Base-by-base conservation (phyloP, 2,329 filamentous ascomycete genomes). In the Fusarium algeriense region DNA sequence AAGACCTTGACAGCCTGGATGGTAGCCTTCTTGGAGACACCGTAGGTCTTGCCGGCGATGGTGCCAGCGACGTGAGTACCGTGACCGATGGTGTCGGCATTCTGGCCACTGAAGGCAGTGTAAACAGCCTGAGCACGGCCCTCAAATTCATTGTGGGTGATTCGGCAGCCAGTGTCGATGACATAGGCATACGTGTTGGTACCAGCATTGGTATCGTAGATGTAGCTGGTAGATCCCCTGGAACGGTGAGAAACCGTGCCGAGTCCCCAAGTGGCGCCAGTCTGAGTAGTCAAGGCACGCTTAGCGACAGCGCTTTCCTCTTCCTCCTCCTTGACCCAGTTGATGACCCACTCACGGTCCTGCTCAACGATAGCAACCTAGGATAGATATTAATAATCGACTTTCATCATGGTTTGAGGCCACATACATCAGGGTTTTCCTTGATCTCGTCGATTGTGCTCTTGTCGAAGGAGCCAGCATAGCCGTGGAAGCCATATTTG, bases 101-200 rank as follows among this genome's bases (percentile, higher is more conserved):
- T 75, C 43, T 76, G 69, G 35, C 70, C 74, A 35, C 60, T 62
- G 49, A 73, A 80, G 37, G 73, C 76, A 48, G 72, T 75, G 54
- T 55, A 80, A 34, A 63, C 77, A 17, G 61, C 55, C 12, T 48
- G 80, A n/a, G 87, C 88, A 58, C 87, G 85, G 40, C 85, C 85
- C 73, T 84, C 81, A 73, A 87, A 89, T 76, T 89, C 84, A 38
- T 75, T 73, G 79, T 92, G 90, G 8, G 83, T 82, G 26, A 81
- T 80, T 49, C 80, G 81, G 70, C 91, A 87, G 72, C 90, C 90
- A 7, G 88, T 91, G 78, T 92, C 90, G 49, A 92, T 85, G 26
- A 92, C 79, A 77, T 88, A 92, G 48, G 85, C 86, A 35, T 86
- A 90, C 71, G 87, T 87, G 40, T 84, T 85, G 48, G 56, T 49